A percentile compares a stretch with the other conserved stretches of the same genome.
These are phyloP conservation scores for Trichosporon coremiiforme DNA, from an alignment of 1,284 basidiomycete genomes.

Conservation along the genomic window DNA sequence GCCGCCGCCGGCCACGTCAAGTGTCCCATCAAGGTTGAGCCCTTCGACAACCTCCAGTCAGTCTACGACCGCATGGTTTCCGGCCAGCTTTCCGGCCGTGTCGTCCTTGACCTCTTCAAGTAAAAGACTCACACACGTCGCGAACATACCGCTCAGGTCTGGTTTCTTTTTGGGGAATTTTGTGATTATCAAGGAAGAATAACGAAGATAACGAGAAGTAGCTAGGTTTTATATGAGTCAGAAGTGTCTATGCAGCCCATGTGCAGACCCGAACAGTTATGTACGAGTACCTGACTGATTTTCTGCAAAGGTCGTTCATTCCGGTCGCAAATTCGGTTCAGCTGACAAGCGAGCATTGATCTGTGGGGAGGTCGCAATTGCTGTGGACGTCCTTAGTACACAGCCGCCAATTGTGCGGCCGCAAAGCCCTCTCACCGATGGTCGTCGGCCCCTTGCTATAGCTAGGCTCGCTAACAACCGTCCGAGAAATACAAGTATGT, in stretches of 20 bases:
- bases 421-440: too few species aligned
- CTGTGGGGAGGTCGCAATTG: too few species aligned
- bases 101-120: conserved; percentile 62
- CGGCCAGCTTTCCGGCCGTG: conserved; percentile 65
- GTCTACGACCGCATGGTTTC: conserved; percentile 64
- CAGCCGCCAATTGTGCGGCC: too few species aligned
- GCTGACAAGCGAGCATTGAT: too few species aligned
- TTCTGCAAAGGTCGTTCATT: neutral
- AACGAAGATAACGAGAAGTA: conserved; percentile 4
- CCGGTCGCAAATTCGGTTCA: too few species aligned
- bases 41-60: conserved; percentile 63
- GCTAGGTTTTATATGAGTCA: conserved; percentile 11
- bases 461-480: too few species aligned
- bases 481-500: too few species aligned
- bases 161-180: conserved; percentile 9
- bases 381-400: too few species aligned
- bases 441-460: too few species aligned
- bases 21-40: conserved; percentile 62
- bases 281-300: neutral
- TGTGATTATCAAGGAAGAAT: neutral
- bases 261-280: conserved; percentile 9
- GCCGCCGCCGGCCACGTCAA: conserved; percentile 70
- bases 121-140: conserved; percentile 3
- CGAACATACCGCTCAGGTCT: neutral
- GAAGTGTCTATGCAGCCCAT: conserved; percentile 2